Evolutionary conservation across 2,329 filamentous ascomycete species (phyloP), one percentile per base, ranked within the genome.

Genomic region (Cordyceps farinosa): DNA sequence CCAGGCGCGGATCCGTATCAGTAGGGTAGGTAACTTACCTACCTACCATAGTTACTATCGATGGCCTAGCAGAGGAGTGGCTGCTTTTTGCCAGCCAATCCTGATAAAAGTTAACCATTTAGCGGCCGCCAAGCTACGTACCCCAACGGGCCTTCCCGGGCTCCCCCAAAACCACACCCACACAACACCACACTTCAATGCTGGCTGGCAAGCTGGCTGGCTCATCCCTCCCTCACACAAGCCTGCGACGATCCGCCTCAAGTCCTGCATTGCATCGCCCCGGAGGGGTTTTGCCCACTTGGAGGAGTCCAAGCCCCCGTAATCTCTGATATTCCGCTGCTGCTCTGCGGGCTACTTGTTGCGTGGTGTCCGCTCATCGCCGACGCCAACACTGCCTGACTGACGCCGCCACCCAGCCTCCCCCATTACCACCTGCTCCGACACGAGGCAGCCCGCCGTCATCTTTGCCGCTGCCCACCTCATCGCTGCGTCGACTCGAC

Each of bases 181-280:
- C 10, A 11, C 22, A 22, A 22, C 22, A 22, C 22, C 22, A 22
- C 22, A 22, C 22, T 22, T 34, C 48, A n/a, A n/a, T 22, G 30
- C 50, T 53, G 32, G 50, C 17, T 2, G 44, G n/a, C 44, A 3
- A 45, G 22, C 42, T 45, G 17, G 44, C n/a, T 36, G 55, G 42
- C 42, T 48, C 32, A 27, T 36, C 40, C 40, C 34, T 42, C n/a
- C 36, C 57, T 60, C 47, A 40, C 47, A 52, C 57, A 60, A 42
- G 3, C 45, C 45, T 42, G 27, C 48, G 57, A 52, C 57, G 57
- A 60, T 60, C 47, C 47, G 45, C 57, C 57, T 60, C 57, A 58
- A 36, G n/a, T 29, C 42, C 38, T 45, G 53, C 38, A 56, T 58
- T 36, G 42, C 55, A 36, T 36, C 50, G 38, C 8, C n/a, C n/a